These are phyloP conservation scores for Xylaria cubensis DNA, from an alignment of 495 filamentous ascomycete species.

Conservation along the genomic window DNA sequence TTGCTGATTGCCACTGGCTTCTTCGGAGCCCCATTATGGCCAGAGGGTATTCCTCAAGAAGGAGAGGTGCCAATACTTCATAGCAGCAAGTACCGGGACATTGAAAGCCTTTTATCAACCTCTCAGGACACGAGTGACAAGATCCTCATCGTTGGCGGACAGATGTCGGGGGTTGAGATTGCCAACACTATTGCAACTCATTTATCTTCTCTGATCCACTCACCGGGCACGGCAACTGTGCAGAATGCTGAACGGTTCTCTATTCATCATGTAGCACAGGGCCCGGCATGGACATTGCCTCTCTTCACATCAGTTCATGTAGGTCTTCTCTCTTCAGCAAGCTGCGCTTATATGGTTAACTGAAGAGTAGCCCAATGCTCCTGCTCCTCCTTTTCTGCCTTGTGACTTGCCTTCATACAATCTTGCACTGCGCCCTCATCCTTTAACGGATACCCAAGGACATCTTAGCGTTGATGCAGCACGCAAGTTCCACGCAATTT, in stretches of 20 bases:
- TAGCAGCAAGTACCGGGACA: conserved; percentile 62
- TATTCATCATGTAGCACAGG: conserved; percentile 71
- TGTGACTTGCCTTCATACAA: conserved; percentile 81
- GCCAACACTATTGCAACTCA: conserved; percentile 74
- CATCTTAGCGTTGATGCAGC: conserved; percentile 63
- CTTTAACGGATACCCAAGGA: conserved; percentile 65
- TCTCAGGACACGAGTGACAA: conserved; percentile 53
- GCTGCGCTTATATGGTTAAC: conserved; percentile 15
- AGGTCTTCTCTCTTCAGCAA: conserved; percentile 12
- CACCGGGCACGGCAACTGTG: conserved; percentile 45
- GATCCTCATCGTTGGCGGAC: conserved; percentile 80
- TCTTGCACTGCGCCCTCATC: conserved; percentile 61
- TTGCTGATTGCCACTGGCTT: conserved; percentile 79
- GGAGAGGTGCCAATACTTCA: conserved; percentile 59
- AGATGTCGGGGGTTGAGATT: conserved; percentile 82
- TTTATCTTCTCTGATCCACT: conserved; percentile 63
- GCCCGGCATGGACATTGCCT: conserved; percentile 77
- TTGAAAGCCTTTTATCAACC: conserved; percentile 44
- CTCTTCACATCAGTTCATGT: conserved; percentile 62
- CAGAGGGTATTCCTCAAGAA: conserved; percentile 45
- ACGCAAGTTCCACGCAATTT: conserved; percentile 57
- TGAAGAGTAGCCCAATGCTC: conserved; percentile 46
- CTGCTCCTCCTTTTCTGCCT: conserved; percentile 68
- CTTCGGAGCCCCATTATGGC: conserved; percentile 68
- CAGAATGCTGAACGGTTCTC: conserved; percentile 48